These are phyloP conservation scores for Plasmodium malariae DNA, from an alignment of 169 alveolate species.

Conservation along the genomic window DNA sequence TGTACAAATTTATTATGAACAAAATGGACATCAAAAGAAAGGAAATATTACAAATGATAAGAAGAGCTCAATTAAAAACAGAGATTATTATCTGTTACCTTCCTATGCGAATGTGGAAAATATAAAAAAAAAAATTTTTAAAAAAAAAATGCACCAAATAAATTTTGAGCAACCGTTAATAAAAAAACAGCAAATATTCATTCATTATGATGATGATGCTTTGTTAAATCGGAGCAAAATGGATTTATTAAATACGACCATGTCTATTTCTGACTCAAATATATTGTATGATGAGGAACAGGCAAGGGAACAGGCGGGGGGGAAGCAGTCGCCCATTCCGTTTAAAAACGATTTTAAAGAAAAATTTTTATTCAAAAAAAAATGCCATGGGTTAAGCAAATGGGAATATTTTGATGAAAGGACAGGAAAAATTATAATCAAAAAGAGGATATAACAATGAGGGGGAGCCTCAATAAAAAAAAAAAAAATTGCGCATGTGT, in stretches of 20 bases:
- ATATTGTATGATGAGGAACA: too few species aligned
- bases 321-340: not conserved
- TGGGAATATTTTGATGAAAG: slow-evolving; percentile 36
- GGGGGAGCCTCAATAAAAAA: not conserved
- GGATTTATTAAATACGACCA: not conserved
- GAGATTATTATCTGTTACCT: slow-evolving; percentile 38
- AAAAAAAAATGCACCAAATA: slow-evolving; percentile 18
- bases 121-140: slow-evolving; percentile 14
- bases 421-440: slow-evolving; percentile 38
- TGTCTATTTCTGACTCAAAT: too few species aligned
- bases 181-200: slow-evolving; percentile 59
- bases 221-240: slow-evolving; percentile 15
- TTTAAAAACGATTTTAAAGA: not conserved
- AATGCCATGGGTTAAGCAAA: slow-evolving; percentile 68
- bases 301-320: not conserved
- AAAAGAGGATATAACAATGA: not conserved
- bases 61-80: not conserved
- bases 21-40: not conserved
- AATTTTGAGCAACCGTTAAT: slow-evolving; percentile 40
- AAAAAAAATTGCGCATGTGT: not conserved
- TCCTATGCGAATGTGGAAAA: slow-evolving; percentile 37
- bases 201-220: slow-evolving; percentile 21
- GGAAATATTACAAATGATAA: not conserved
- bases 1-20: not conserved
- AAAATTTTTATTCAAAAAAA: slow-evolving; percentile 14